A percentile compares a stretch with the other conserved stretches of the same genome.
Evolutionary conservation across 495 filamentous ascomycete species (phyloP).

Genomic region (Aspergillus hancockii): DNA sequence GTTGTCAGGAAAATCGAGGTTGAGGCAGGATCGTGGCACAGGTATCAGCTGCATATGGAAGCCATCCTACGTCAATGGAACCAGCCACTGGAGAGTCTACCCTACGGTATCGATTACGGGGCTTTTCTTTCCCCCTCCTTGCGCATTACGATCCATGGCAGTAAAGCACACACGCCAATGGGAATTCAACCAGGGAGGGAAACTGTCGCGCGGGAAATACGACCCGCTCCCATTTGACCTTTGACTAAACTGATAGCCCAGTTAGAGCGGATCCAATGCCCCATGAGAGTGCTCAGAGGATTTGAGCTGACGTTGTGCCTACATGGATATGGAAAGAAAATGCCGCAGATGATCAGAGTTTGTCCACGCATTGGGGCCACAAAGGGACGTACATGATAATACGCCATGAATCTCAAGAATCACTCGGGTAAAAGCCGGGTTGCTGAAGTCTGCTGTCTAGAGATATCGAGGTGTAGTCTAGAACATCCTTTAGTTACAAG

Average conservation of each 20-base stretch:
- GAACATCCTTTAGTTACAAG: too few relatives aligned
- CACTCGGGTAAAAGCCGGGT: not conserved
- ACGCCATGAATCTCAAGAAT: not conserved
- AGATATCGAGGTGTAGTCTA: too few relatives aligned
- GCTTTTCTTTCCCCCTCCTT: not conserved
- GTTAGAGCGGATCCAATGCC: not conserved
- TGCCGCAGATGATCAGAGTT: not conserved
- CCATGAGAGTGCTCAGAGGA: not conserved
- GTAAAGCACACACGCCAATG: not conserved
- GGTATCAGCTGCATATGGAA: too few relatives aligned
- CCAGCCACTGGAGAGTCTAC: not conserved
- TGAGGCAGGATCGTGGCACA: too few relatives aligned
- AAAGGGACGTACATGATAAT: not conserved
- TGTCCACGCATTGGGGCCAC: not conserved
- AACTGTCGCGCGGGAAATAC: not conserved
- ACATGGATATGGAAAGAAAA: not conserved
- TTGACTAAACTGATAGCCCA: not conserved
- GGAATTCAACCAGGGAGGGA: not conserved
- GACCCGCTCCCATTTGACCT: not conserved
- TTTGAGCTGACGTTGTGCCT: not conserved
- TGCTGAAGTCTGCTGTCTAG: not conserved
- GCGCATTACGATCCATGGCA: not conserved
- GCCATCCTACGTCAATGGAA: not conserved
- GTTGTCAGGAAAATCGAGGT: too few relatives aligned
- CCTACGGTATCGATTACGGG: not conserved